Evolutionary conservation across 345 rosid species (phyloP).

Genomic region (Citrus mangshanensis): DNA sequence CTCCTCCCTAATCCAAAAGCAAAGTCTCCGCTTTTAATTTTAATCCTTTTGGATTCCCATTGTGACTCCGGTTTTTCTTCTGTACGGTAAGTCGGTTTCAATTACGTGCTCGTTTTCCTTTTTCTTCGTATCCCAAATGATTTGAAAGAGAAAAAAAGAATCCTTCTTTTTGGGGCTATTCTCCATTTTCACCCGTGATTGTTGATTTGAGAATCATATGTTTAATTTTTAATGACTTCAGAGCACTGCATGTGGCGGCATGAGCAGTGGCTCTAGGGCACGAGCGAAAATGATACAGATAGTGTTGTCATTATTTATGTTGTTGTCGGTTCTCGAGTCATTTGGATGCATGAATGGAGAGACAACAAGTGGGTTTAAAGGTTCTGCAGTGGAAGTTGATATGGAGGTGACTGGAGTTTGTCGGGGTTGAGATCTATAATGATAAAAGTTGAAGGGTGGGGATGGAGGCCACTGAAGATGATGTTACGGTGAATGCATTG

Average conservation of each 20-base stretch:
- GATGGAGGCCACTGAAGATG: constrained; percentile 29
- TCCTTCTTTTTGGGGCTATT: not conserved
- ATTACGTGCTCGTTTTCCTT: too few relatives aligned
- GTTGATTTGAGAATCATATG: not conserved
- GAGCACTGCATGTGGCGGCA: too few relatives aligned
- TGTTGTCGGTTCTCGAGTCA: constrained; percentile 8
- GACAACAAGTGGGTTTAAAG: constrained; percentile 17
- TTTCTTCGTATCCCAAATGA: too few relatives aligned
- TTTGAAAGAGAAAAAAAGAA: too few relatives aligned
- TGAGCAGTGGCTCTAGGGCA: constrained; percentile 35
- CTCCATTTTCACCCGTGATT: not conserved
- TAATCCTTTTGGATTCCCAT: not conserved
- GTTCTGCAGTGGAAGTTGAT: constrained; percentile 4
- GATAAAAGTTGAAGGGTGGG: constrained; percentile 11
- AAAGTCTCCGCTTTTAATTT: not conserved
- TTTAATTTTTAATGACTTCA: not conserved
- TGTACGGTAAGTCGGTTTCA: not conserved
- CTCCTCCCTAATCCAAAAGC: not conserved
- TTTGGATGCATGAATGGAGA: not conserved
- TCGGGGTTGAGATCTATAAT: not conserved
- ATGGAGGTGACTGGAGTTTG: constrained; percentile 15
- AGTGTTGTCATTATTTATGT: constrained; percentile 1
- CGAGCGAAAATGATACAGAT: constrained; percentile 49
- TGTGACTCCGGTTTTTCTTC: not conserved
- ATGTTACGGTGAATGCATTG: not conserved